These are phyloP conservation scores for Leishmania guyanensis DNA, from an alignment of 208 protist species.

Conservation along the genomic window DNA sequence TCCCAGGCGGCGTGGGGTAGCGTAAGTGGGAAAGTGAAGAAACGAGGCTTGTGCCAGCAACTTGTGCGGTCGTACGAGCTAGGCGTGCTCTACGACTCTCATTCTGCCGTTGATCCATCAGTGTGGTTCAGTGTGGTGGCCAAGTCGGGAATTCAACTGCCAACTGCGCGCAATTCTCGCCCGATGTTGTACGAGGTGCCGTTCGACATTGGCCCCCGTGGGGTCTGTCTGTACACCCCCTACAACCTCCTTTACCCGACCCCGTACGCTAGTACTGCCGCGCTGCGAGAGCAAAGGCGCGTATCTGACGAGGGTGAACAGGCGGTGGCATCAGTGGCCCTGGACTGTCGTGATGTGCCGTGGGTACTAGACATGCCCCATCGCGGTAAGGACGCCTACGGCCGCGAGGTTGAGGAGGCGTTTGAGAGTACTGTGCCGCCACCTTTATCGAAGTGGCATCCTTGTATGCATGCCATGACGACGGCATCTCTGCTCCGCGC, in stretches of 20 bases:
- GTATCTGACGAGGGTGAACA: not conserved
- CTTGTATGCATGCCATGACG: not conserved
- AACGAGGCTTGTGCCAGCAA: slow-evolving; percentile 8
- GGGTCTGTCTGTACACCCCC: slow-evolving; percentile 37
- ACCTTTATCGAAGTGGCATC: not conserved
- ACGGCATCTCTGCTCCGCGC: not conserved
- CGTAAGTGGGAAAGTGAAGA: slow-evolving; percentile 22
- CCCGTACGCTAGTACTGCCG: slow-evolving; percentile 67
- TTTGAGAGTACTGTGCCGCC: slow-evolving; percentile 12
- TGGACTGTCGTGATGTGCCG: slow-evolving; percentile 56
- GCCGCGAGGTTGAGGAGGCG: slow-evolving; percentile 36
- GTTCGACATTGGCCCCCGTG: slow-evolving; percentile 1
- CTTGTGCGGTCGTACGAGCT: slow-evolving; percentile 83
- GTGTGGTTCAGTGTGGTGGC: slow-evolving; percentile 43
- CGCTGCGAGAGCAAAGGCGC: slow-evolving; percentile 22
- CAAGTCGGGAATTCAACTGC: slow-evolving; percentile 31
- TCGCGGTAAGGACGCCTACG: slow-evolving; percentile 53
- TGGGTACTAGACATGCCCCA: slow-evolving; percentile 86
- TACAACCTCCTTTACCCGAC: slow-evolving; percentile 60
- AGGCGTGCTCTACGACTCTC: slow-evolving; percentile 77
- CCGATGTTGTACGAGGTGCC: slow-evolving; percentile 28
- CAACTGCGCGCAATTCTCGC: slow-evolving; percentile 21
- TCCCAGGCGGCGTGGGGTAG: slow-evolving; percentile 87
- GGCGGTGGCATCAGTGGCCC: not conserved
- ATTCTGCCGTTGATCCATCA: slow-evolving; percentile 23